phyloP scores from a whole-genome alignment of 805 yeast species.

The Brettanomyces nanus region DNA sequence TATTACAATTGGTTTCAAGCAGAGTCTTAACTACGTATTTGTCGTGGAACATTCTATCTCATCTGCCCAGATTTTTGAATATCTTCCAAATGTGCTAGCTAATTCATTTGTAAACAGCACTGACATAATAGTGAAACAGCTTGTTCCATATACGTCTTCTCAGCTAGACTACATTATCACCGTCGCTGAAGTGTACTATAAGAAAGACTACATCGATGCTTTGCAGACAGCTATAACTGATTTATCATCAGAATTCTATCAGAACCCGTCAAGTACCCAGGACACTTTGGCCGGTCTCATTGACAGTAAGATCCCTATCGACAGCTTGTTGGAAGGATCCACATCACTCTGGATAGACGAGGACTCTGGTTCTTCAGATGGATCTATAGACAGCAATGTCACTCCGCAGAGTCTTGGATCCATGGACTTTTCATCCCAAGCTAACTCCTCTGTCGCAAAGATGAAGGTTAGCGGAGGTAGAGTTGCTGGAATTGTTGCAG shows the following conservation, averaged over 20 bases:
- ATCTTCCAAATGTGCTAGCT: slow-evolving; percentile 65
- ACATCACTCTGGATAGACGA: slow-evolving; percentile 6
- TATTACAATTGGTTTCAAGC: slow-evolving; percentile 71
- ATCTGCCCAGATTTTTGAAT: slow-evolving; percentile 79
- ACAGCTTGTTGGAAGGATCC: slow-evolving; percentile 28
- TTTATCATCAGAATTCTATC: slow-evolving; percentile 50
- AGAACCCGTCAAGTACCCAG: slow-evolving; percentile 48
- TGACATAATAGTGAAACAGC: slow-evolving; percentile 51
- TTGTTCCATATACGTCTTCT: slow-evolving; percentile 65
- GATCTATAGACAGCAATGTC: slow-evolving; percentile 5
- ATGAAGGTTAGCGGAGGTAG: slow-evolving; percentile 21
- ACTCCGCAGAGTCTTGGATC: slow-evolving; percentile 18
- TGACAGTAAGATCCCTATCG: slow-evolving; percentile 60
- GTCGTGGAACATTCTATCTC: slow-evolving; percentile 65
- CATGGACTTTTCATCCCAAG: slow-evolving; percentile 15
- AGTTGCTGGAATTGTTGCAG: slow-evolving; percentile 74
- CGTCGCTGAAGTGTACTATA: slow-evolving; percentile 83
- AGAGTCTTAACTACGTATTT: slow-evolving; percentile 75
- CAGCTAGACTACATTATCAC: slow-evolving; percentile 63
- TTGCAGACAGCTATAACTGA: slow-evolving; percentile 45
- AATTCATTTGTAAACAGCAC: slow-evolving; percentile 42
- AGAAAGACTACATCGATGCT: slow-evolving; percentile 38
- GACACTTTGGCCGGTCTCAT: slow-evolving; percentile 56
- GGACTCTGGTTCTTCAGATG: slow-evolving; percentile 2
- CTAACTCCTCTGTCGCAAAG: slow-evolving; percentile 6